Evolutionary conservation across 148 eudicot genomes (phyloP).

Genomic region (Fagopyrum esculentum): DNA sequence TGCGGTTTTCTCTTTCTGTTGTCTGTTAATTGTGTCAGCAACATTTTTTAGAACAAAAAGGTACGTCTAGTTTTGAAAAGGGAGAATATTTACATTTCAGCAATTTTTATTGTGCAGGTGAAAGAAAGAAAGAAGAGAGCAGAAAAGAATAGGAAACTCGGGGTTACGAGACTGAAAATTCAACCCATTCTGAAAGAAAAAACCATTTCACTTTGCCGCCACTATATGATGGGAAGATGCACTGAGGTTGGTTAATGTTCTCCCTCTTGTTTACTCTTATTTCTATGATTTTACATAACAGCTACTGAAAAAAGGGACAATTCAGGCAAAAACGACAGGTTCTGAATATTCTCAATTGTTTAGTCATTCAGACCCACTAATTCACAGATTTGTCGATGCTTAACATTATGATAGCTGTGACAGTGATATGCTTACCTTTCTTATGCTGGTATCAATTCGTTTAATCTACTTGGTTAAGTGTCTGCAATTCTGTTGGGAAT

Average conservation of each 20-base stretch:
- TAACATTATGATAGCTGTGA: not conserved
- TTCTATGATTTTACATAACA: not conserved
- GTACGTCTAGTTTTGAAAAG: no score
- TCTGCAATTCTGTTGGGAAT: not conserved
- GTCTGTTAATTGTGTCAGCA: slow-evolving; percentile 2
- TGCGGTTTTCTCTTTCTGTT: slow-evolving; percentile 8
- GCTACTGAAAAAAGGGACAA: not conserved
- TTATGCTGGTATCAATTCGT: not conserved
- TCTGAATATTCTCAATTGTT: not conserved
- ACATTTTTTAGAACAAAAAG: not conserved
- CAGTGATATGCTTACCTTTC: not conserved
- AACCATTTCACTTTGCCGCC: slow-evolving; percentile 63
- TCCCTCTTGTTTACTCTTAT: not conserved
- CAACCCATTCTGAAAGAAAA: slow-evolving; percentile 56
- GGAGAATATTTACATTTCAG: not conserved
- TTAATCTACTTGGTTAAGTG: not conserved
- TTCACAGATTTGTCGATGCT: not conserved
- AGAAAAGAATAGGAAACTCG: slow-evolving; percentile 67
- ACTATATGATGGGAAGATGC: slow-evolving; percentile 86
- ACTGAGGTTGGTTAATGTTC: slow-evolving; percentile 49
- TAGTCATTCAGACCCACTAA: not conserved
- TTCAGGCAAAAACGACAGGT: not conserved
- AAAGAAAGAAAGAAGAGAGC: slow-evolving; percentile 71
- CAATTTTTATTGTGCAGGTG: slow-evolving; percentile 37
- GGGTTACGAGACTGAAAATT: slow-evolving; percentile 68